Conservation (phyloP, 805 yeast species). For the Komagataella mondaviorum region DNA sequence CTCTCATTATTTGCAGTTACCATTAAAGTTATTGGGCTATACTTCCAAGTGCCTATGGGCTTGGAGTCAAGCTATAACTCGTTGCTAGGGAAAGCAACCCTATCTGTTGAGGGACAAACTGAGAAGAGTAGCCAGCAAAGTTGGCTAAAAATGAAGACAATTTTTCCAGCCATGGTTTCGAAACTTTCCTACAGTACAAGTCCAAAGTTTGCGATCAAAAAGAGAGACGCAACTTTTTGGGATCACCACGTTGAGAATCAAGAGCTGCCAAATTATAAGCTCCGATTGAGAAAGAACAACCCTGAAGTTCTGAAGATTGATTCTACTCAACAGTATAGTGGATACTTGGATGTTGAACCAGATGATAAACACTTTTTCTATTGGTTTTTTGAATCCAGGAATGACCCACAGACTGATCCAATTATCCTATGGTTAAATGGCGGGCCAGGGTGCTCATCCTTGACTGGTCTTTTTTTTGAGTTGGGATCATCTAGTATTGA, state of each 20-base stretch:
- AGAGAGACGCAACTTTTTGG: constrained; percentile 20
- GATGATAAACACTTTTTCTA: constrained; percentile 79
- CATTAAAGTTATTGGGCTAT: not conserved
- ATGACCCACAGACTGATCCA: constrained; percentile 80
- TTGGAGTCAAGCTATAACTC: not conserved
- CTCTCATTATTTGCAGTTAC: not conserved
- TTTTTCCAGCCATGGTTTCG: constrained; percentile 43
- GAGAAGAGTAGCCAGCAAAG: constrained; percentile 32
- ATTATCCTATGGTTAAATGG: constrained; percentile 85
- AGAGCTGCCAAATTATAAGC: constrained; percentile 28
- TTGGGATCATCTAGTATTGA: constrained; percentile 69
- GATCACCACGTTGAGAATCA: constrained; percentile 14
- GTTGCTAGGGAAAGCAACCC: constrained; percentile 23
- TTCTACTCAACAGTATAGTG: constrained; percentile 69
- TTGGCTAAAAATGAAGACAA: constrained; percentile 53
- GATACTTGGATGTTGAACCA: constrained; percentile 71
- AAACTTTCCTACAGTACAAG: constrained; percentile 33
- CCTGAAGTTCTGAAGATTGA: constrained; percentile 71
- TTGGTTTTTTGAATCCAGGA: constrained; percentile 80
- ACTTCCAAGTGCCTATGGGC: not conserved
- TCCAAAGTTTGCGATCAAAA: constrained; percentile 28
- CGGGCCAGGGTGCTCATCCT: constrained; percentile 89
- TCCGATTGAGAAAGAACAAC: constrained; percentile 45
- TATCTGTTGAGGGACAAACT: constrained; percentile 35
- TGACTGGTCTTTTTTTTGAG: constrained; percentile 80